Conservation (phyloP, 306 rosid genomes). For the Sindora glabra region DNA sequence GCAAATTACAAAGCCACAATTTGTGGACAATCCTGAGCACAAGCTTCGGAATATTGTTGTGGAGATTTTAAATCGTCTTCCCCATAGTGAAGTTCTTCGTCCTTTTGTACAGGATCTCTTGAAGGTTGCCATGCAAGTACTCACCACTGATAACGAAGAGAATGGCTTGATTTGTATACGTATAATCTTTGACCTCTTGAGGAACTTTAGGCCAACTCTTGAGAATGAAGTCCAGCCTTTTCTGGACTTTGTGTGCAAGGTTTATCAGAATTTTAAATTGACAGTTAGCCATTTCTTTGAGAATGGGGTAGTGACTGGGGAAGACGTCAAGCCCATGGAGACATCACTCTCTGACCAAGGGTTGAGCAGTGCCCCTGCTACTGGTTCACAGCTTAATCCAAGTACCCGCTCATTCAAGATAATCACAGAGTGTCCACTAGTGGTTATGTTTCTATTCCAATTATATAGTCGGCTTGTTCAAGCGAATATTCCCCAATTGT, state of each 20-base stretch:
- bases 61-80: slow-evolving; percentile 92
- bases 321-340: slow-evolving; percentile 76
- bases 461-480: slow-evolving; percentile 91
- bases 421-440: slow-evolving; percentile 94
- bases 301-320: slow-evolving; percentile 43
- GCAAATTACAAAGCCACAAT: slow-evolving; percentile 82
- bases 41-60: slow-evolving; percentile 88
- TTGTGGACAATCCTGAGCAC: slow-evolving; percentile 71
- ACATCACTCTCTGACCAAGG: slow-evolving; percentile 60
- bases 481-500: slow-evolving; percentile 80
- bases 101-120: slow-evolving; percentile 95
- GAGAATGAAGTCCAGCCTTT: slow-evolving; percentile 94
- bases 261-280: slow-evolving; percentile 76
- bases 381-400: slow-evolving; percentile 76
- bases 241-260: slow-evolving; percentile 85
- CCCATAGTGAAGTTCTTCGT: slow-evolving; percentile 94
- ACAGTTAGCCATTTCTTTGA: slow-evolving; percentile 93
- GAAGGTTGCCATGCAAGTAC: slow-evolving; percentile 91
- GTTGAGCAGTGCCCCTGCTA: slow-evolving; percentile 35
- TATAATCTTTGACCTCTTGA: slow-evolving; percentile 84
- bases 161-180: slow-evolving; percentile 86
- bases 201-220: slow-evolving; percentile 85
- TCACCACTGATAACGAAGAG: slow-evolving; percentile 91
- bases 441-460: slow-evolving; percentile 96
- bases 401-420: slow-evolving; percentile 91